Evolutionary conservation across 2,329 filamentous ascomycete species (phyloP), one percentile per base, ranked within the genome.

Genomic region (Trichoderma sp.): DNA sequence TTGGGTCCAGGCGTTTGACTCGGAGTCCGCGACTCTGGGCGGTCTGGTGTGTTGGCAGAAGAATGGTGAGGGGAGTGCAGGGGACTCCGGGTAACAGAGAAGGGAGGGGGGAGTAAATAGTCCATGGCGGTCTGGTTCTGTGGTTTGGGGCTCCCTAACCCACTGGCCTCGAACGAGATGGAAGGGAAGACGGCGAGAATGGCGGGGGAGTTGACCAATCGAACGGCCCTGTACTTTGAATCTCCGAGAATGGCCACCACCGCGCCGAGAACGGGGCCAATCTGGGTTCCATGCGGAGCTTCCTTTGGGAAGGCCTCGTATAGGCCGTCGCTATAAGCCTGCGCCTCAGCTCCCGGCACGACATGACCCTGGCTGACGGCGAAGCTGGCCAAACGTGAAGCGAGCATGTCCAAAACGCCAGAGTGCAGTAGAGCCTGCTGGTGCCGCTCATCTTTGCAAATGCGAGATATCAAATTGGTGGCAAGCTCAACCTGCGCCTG

Each of bases 361-460:
- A 92, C 89, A 70, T 89, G 85, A 10, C 90, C 90, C 69, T 89
- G 84, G 6, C 86, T 83, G 2, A 91, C 88, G 50, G 90, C 87
- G 74, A 92, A 90, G 67, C 85, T 89, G 63, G 87, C 92, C 68
- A 98, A 80, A 71, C 89, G 89, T 5, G 88, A 85, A 29, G 92
- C 90, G 32, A 98, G 84, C 13, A 90, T 87, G 78, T 97, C 92
- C 37, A 98, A 82, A 29, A 97, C 84, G 6, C 92, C 92, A 12
- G 84, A 84, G 42, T 89, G 89, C 12, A 92, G 87, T 65, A 98
- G 80, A n/a, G 86, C 81, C 69, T 87, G 86, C 77, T 92, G 92
- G 70, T 95, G 89, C 12, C 80, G 80, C 68, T 93, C 89, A 70
- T 90, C 87, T 19, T 82, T 84, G 74, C 92, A 95, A n/a, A 89